phyloP scores from a whole-genome alignment of 345 rosid genomes.

The Psidium friedrichsthalianum region DNA sequence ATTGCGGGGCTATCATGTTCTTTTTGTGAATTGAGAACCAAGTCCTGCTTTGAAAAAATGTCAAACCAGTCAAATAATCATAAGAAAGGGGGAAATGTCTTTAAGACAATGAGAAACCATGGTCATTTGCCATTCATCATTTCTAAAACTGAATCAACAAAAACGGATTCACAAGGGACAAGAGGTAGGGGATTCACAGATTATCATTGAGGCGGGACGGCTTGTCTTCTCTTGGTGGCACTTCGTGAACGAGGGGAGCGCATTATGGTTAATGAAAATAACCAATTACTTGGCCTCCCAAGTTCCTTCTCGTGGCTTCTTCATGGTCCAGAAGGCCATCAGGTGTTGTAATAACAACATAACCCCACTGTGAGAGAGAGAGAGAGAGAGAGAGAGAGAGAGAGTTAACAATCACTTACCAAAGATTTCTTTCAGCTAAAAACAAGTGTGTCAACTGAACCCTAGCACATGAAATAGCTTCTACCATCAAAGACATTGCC shows the following conservation, averaged over 20 bases:
- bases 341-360: conserved; percentile 80
- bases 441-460: neutral
- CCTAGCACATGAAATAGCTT: neutral
- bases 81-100: neutral
- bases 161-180: too few species aligned
- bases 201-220: too few species aligned
- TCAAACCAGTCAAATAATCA: neutral
- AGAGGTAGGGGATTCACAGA: too few species aligned
- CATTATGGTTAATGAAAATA: conserved; percentile 46
- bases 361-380: conserved; percentile 65
- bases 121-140: neutral
- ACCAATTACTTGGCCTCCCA: conserved; percentile 92
- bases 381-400: neutral
- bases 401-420: neutral
- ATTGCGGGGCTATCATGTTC: too few species aligned
- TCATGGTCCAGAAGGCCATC: conserved; percentile 95
- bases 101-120: neutral
- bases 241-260: too few species aligned
- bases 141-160: neutral
- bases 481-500: neutral
- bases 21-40: neutral
- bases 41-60: neutral
- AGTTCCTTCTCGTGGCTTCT: conserved; percentile 64
- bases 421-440: neutral
- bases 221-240: too few species aligned